Conservation (phyloP, 176 grass and related monocot species). For the Oryza longistaminata region DNA sequence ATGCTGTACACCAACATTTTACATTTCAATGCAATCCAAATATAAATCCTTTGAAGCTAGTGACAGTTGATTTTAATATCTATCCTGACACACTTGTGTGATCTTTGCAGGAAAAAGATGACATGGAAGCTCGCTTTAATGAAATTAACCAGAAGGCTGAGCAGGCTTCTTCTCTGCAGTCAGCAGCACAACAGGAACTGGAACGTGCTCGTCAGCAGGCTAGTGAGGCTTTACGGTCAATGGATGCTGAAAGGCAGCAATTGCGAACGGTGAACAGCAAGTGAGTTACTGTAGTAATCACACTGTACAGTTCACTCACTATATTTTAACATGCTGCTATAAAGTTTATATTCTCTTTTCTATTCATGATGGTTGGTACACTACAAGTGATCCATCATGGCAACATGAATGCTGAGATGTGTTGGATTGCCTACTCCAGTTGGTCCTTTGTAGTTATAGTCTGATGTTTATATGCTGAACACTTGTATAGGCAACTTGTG, state of each 20-base stretch:
- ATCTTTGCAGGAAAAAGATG: constrained; percentile 91
- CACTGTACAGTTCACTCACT: not conserved
- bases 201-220: constrained; percentile 85
- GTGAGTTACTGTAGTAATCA: constrained; percentile 50
- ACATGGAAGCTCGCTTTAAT: constrained; percentile 76
- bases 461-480: constrained; percentile 4
- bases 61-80: not conserved
- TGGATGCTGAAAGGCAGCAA: constrained; percentile 94
- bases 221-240: constrained; percentile 81
- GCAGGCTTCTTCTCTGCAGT: constrained; percentile 66
- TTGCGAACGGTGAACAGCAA: constrained; percentile 78
- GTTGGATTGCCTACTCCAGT: not conserved
- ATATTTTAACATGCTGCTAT: constrained; percentile 16
- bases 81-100: constrained; percentile 4
- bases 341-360: not conserved
- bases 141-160: constrained; percentile 72
- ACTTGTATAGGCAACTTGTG: not conserved
- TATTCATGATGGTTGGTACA: not conserved
- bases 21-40: constrained; percentile 1
- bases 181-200: constrained; percentile 72
- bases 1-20: not conserved
- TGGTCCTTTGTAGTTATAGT: not conserved
- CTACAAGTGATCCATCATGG: not conserved
- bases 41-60: not conserved
- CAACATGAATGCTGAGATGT: not conserved